Base-by-base conservation (phyloP, 371 early-diverging fungal genomes). In the Apophysomyces sp. region DNA sequence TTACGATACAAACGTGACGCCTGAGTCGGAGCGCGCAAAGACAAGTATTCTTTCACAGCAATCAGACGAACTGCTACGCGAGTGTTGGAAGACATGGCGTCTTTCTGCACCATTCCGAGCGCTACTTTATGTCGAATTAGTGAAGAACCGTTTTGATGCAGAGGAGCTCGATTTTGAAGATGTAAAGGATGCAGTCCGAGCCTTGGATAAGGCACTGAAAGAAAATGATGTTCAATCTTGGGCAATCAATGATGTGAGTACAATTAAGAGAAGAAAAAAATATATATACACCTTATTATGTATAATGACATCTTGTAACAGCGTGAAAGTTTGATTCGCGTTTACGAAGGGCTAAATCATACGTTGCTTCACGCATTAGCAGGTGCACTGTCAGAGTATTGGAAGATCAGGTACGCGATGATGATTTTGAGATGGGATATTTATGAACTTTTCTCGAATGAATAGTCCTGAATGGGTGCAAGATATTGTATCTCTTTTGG, bases 31-130 rank as follows among this genome's bases (percentile, higher is more conserved):
- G 30, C 62, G 72, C 13, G 67, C 66, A 30, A 72, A 68, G 1
- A 56, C 69, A 21, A 72, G 58, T 11, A 61, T 74, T 4, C 68
- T 87, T 8, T 82, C 88, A 4, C 61, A 64, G 0, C 59, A 72
- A 12, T 81, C 84, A 15, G 81, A 72, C 49, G 77, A 84, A 5
- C 57, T 88, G 9, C 65, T 88, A 27, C 79, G 77, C 37, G 88
- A 88, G 57, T 81, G 84, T 49, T 80, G 81, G 37, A 82, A 82
- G 36, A 81, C 83, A 0, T 88, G 88, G 88, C 72, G 88, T 54
- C 52, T 88, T 32, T 83, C 86, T 21, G 71, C 74, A 7, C 76
- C 85, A 12, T 87, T 77, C 63, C 70, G 86, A 37, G 82, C 82
- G 26, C 78, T 81, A 4, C 75, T 86, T 28, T 74, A 82, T 18